Base-by-base conservation (phyloP, 2,329 filamentous ascomycete species). In the Colletotrichum spinosum region DNA sequence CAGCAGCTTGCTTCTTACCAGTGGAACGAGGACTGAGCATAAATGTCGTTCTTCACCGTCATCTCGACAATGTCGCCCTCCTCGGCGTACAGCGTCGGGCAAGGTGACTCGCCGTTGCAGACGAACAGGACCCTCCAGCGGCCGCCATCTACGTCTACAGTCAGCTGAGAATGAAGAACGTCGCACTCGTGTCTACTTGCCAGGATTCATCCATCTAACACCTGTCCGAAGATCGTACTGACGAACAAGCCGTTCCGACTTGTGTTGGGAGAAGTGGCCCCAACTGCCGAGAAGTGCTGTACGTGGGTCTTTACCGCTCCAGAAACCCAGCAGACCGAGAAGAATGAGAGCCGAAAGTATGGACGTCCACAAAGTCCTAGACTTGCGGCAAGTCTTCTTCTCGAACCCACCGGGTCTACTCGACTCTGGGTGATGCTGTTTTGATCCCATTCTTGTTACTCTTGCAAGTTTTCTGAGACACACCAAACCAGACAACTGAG, bases 101-200 rank as follows among this genome's bases (percentile, higher is more conserved):
- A 65, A 39, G 61, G 61, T 17, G 56, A 60, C 45, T 65, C 49
- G 44, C 61, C 61, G 34, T 65, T 55, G 44, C 61, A 65, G 25
- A 60, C 56, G 15, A 55, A 65, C 56, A 60, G 60, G 6, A 65
- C 56, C 25, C 61, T 65, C 61, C 61, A 65, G 17, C 61, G 61
- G 39, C 61, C 61, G 15, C 61, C 61, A 46, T 65, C 61, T 65
- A 34, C 4, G 7, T 17, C 2, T 12, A 7, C 3, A 10, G 15
- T 60, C n/a, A 65, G 38, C 10, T 2, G 9, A 33, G 2, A 7
- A 2, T 39, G 8, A 34, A 12, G 13, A 1, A 9, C 5, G 10
- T 25, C 4, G 1, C n/a, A 45, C 2, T 2, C 2, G 4, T 6
- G 8, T 9, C 11, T 3, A 13, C 25, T 8, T 15, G 51, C 61